Evolutionary conservation across 2,329 filamentous ascomycete genomes (phyloP).

Genomic region (Aspergillus cejpii): DNA sequence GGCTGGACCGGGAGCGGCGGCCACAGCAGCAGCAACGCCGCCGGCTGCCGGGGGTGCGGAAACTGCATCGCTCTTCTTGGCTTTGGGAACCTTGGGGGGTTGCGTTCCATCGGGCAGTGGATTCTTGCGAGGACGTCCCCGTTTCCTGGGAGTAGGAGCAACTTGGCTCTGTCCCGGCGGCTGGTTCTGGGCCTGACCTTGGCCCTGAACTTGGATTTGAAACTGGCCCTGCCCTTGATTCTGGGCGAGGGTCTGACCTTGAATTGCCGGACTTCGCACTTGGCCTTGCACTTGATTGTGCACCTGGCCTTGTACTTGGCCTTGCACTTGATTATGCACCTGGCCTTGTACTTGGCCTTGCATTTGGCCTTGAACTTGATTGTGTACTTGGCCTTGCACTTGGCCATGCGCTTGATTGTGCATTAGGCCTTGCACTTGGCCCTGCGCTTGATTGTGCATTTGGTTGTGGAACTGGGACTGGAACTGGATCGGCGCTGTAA

Average conservation of each 20-base stretch:
- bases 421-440: background rate
- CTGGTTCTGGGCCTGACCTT: constrained; percentile 6
- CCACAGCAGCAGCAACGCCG: background rate
- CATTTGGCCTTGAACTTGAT: too few relatives aligned
- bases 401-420: too few relatives aligned
- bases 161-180: background rate
- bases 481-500: background rate
- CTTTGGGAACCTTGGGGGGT: constrained; percentile 14
- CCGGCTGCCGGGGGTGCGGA: background rate
- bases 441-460: background rate
- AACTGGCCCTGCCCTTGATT: background rate
- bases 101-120: constrained; percentile 5
- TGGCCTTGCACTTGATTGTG: background rate
- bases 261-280: background rate
- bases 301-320: background rate
- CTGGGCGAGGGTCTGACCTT: too few relatives aligned
- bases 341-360: background rate
- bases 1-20: background rate
- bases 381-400: too few relatives aligned
- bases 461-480: background rate
- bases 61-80: constrained; percentile 12
- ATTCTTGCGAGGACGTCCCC: constrained; percentile 28
- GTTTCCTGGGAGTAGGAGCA: constrained; percentile 18
- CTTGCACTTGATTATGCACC: background rate
- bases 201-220: constrained; percentile 15